phyloP scores from a whole-genome alignment of 345 rosid genomes.

The Sapria himalayana region DNA sequence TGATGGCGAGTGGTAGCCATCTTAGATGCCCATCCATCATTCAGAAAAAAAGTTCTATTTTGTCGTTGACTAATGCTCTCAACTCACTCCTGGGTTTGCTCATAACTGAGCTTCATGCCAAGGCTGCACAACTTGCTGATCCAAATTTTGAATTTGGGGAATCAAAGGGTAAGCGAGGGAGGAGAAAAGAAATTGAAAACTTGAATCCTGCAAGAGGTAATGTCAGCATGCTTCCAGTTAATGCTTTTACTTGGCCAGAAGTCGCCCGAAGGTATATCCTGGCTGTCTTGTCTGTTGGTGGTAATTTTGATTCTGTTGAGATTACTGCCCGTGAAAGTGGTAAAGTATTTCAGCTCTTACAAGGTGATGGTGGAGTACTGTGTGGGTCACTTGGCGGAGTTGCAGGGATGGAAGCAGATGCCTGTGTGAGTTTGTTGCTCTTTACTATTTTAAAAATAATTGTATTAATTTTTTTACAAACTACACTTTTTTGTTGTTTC shows the following conservation, averaged over 20 bases:
- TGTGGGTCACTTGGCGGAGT: slow-evolving; percentile 89
- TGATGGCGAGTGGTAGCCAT: slow-evolving; percentile 16
- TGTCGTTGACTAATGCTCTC: slow-evolving; percentile 42
- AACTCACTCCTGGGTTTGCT: slow-evolving; percentile 44
- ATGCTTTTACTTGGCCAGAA: slow-evolving; percentile 91
- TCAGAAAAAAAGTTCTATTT: slow-evolving; percentile 22
- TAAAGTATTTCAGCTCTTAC: slow-evolving; percentile 74
- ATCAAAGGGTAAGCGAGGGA: slow-evolving; percentile 52
- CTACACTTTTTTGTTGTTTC: too few relatives aligned
- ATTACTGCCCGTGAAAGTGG: slow-evolving; percentile 62
- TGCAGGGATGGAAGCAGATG: slow-evolving; percentile 94
- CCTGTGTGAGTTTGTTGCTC: slow-evolving; percentile 49
- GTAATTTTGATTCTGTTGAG: slow-evolving; percentile 74
- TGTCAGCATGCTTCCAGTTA: slow-evolving; percentile 61
- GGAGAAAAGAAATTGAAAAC: slow-evolving; percentile 54
- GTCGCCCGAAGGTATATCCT: slow-evolving; percentile 68
- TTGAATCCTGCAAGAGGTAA: slow-evolving; percentile 33
- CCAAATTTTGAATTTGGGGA: slow-evolving; percentile 85
- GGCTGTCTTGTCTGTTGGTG: slow-evolving; percentile 69
- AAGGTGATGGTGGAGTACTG: slow-evolving; percentile 94
- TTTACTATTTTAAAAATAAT: not conserved
- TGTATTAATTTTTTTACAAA: too few relatives aligned
- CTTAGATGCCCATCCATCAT: slow-evolving; percentile 16
- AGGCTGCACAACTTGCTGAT: slow-evolving; percentile 75
- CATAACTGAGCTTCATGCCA: slow-evolving; percentile 73